phyloP scores from a whole-genome alignment of 805 yeast genomes.

The Pichia phayaonensis region DNA sequence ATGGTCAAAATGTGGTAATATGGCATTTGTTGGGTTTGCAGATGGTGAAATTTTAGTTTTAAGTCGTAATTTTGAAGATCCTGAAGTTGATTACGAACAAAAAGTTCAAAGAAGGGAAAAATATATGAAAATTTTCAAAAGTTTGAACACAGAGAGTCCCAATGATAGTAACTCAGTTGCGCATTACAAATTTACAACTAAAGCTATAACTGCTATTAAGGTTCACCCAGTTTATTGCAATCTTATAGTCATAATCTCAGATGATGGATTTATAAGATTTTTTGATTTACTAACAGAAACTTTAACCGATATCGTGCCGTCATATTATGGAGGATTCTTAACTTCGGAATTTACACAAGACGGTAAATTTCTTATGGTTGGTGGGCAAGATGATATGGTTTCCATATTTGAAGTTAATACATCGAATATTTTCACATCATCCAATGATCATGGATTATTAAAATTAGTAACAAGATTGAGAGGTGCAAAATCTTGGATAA shows the following conservation, averaged over 20 bases:
- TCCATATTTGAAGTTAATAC: constrained; percentile 30
- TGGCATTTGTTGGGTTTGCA: constrained; percentile 50
- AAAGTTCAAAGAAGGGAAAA: constrained; percentile 21
- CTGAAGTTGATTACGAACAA: constrained; percentile 21
- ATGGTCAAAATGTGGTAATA: constrained; percentile 41
- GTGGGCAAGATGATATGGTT: constrained; percentile 48
- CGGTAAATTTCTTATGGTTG: constrained; percentile 40
- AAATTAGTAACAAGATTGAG: constrained; percentile 27
- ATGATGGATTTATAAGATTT: constrained; percentile 57
- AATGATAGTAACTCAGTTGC: constrained; percentile 38
- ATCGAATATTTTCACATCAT: constrained; percentile 10
- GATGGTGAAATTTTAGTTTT: constrained; percentile 55
- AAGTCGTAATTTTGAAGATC: constrained; percentile 44
- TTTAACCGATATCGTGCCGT: constrained; percentile 47
- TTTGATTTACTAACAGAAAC: constrained; percentile 41
- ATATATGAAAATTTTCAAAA: constrained; percentile 29
- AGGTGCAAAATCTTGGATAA: constrained; percentile 49
- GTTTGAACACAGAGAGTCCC: constrained; percentile 4
- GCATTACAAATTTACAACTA: constrained; percentile 54
- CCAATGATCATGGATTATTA: constrained; percentile 15
- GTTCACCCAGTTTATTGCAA: constrained; percentile 35
- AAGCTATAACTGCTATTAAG: constrained; percentile 45
- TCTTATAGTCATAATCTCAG: constrained; percentile 45
- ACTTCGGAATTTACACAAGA: constrained; percentile 43
- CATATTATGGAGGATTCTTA: constrained; percentile 59